Evolutionary conservation across 495 filamentous ascomycete species (phyloP).

Genomic region (Lindgomyces ingoldianus): DNA sequence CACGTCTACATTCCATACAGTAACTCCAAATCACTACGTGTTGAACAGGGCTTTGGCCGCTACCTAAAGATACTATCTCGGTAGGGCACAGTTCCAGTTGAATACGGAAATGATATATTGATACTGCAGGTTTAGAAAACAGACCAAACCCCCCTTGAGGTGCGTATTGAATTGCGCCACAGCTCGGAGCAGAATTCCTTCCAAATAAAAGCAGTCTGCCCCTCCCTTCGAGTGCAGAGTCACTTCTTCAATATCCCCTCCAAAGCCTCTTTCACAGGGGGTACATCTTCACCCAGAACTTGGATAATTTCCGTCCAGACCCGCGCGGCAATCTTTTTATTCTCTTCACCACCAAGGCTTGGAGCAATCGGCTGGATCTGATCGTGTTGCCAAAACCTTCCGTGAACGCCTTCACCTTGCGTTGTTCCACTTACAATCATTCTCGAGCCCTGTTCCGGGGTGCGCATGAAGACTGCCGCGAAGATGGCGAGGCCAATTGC

Average conservation of each 20-base stretch:
- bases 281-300: slow-evolving; percentile 3
- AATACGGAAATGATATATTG: too few relatives aligned
- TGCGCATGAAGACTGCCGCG: slow-evolving; percentile 1
- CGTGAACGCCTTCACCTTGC: slow-evolving; percentile 26
- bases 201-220: too few relatives aligned
- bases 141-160: too few relatives aligned
- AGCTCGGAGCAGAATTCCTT: too few relatives aligned
- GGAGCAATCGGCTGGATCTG: slow-evolving; percentile 18
- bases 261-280: slow-evolving; percentile 2
- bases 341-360: slow-evolving; percentile 22
- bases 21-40: too few relatives aligned
- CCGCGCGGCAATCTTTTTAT: slow-evolving; percentile 11
- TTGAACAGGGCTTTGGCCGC: too few relatives aligned
- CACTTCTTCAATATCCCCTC: background rate
- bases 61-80: too few relatives aligned
- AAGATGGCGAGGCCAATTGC: background rate
- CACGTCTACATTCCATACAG: too few relatives aligned
- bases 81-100: too few relatives aligned
- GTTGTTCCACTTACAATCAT: slow-evolving; percentile 27
- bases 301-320: slow-evolving; percentile 26
- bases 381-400: slow-evolving; percentile 30
- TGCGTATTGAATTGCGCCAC: too few relatives aligned
- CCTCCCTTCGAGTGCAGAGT: too few relatives aligned
- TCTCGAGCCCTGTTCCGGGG: slow-evolving; percentile 21
- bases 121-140: too few relatives aligned